Evolutionary conservation across 768 basidiomycete genomes (phyloP), one percentile per base, ranked within the genome.

Genomic region (Termitomyces sp.): DNA sequence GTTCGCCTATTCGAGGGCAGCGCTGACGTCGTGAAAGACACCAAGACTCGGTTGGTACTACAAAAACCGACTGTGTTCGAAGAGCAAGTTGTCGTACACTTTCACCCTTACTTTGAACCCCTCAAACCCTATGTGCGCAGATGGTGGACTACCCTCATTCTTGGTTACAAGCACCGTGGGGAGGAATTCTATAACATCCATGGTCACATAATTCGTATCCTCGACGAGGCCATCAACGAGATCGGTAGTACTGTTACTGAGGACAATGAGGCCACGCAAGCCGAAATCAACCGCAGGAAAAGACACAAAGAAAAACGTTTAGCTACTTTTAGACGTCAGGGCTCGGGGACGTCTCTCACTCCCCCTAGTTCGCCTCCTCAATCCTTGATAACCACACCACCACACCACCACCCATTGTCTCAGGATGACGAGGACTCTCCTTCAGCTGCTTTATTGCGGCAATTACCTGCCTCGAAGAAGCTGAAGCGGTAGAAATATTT

Each of bases 71-170:
- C 28, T 28, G 28, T n/a, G 15, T 61, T 57, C 15, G 32, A 52
- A 28, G 8, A 40, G 2, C 8, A n/a, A 35, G 39, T 61, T 18
- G 4, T 49, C 7, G 28, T 7, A 18, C 1, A 49, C 24, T 49
- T 49, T 8, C 48, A 49, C 18, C 55, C 48, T 32, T 51, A 56
- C 49, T 61, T 56, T 18, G 13, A 56, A 15, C 24, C 36, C 9
- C 55, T 61, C 15, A 52, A 57, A 39, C 38, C 60, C 1, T 45
- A 42, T 24, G 55, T 57, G 18, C 40, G 11, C 22, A 15, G 32
- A n/a, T 61, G 60, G 60, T 61, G 54, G 55, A 22, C 15, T 7
- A 59, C 20, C 52, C 51, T 59, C 7, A 8, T 33, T 50, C 49
- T 50, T 50, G 49, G 49, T n/a, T 33, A 50, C 18, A 11, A 2